A percentile compares a stretch with the other conserved stretches of the same genome.
phyloP scores from a whole-genome alignment of 2,329 filamentous ascomycete genomes.

The Periconia macrospinosa region DNA sequence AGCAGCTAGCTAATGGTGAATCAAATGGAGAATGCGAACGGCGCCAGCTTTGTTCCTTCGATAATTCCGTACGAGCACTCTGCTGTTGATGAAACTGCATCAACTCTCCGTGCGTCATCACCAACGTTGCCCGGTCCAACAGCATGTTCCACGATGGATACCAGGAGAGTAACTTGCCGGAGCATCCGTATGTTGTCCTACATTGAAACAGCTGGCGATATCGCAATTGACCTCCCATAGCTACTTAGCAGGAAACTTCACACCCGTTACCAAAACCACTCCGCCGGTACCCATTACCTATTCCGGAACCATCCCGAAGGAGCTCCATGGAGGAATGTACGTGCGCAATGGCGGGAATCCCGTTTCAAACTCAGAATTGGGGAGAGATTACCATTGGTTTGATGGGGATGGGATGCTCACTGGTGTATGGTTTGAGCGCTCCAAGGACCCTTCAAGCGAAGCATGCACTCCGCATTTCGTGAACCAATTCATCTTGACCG shows the following conservation, averaged over 20 bases:
- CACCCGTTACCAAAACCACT: constrained; percentile 61
- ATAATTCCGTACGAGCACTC: no score
- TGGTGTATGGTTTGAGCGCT: constrained; percentile 62
- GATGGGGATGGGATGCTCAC: constrained; percentile 76
- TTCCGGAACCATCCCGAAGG: constrained; percentile 62
- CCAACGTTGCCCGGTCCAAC: neutral
- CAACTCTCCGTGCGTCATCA: no score
- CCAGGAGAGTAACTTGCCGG: constrained; percentile 20
- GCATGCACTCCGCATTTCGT: constrained; percentile 62
- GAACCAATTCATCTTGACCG: constrained; percentile 70
- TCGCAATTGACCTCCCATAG: constrained; percentile 31
- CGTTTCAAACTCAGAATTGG: constrained; percentile 61
- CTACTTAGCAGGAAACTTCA: constrained; percentile 70
- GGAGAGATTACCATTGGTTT: constrained; percentile 71
- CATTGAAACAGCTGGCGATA: neutral
- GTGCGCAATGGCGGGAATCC: constrained; percentile 74
- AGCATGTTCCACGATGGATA: constrained; percentile 27
- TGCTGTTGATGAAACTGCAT: no score
- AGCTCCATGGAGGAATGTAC: constrained; percentile 70
- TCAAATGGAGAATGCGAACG: no score
- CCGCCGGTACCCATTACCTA: constrained; percentile 60
- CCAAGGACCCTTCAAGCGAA: constrained; percentile 23
- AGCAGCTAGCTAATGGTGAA: no score
- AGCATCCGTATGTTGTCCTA: constrained; percentile 44
- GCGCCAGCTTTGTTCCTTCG: no score